Percentiles rank a stretch among this genome's conserved stretches.
Evolutionary conservation across 2,329 filamentous ascomycete genomes (phyloP).

Genomic region (Colletotrichum horii): DNA sequence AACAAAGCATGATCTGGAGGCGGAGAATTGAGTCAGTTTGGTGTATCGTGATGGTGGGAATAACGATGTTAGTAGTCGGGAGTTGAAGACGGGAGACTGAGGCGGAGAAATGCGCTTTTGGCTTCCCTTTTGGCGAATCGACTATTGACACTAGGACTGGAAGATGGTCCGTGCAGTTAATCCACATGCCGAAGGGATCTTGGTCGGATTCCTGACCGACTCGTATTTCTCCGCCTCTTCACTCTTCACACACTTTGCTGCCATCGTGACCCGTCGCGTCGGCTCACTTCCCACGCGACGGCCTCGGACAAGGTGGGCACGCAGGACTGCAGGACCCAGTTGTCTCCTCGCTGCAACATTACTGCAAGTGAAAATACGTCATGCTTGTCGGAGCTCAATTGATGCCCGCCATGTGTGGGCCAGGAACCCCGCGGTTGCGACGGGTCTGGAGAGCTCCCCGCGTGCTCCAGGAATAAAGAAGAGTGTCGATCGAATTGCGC

Average conservation of each 20-base stretch:
- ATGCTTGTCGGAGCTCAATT: not conserved
- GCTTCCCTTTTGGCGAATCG: not conserved
- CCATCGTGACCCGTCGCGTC: not conserved
- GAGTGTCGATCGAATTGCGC: not conserved
- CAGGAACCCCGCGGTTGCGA: not conserved
- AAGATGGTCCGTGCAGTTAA: not conserved
- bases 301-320: not conserved
- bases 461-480: not conserved
- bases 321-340: not conserved
- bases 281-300: not conserved
- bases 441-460: not conserved
- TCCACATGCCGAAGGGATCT: not conserved
- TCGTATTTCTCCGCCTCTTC: conserved; percentile 12
- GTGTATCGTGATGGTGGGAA: not conserved
- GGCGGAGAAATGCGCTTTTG: conserved; percentile 6
- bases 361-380: not conserved
- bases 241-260: not conserved
- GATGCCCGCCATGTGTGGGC: not conserved
- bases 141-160: not conserved
- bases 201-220: not conserved
- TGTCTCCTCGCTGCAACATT: not conserved
- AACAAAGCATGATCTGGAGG: not conserved
- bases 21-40: conserved; percentile 19
- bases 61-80: not conserved
- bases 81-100: not conserved